Percentiles rank a stretch among this genome's conserved stretches.
These are phyloP conservation scores for Mycotypha africana DNA, from an alignment of 371 early-diverging fungal species.

Conservation along the genomic window DNA sequence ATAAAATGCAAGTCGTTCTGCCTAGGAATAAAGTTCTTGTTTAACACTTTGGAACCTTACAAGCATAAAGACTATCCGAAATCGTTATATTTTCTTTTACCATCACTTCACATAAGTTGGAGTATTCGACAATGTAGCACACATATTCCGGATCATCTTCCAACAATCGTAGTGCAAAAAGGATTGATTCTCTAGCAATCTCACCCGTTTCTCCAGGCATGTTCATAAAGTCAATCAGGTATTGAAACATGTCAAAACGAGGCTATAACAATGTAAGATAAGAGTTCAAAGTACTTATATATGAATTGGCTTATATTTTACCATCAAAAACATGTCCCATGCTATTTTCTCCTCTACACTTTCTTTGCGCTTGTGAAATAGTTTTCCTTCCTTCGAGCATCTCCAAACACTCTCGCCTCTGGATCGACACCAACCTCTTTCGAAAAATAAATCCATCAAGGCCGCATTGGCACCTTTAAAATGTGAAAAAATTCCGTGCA, in stretches of 20 bases:
- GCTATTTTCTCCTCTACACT: slow-evolving; percentile 44
- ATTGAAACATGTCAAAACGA: slow-evolving; percentile 47
- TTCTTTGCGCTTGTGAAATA: slow-evolving; percentile 33
- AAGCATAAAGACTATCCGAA: too few relatives aligned
- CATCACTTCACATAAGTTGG: slow-evolving; percentile 45
- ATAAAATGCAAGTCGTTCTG: slow-evolving; percentile 35
- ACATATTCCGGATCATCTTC: slow-evolving; percentile 50
- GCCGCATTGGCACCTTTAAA: slow-evolving; percentile 49
- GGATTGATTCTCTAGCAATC: slow-evolving; percentile 44
- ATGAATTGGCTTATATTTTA: slow-evolving; percentile 9
- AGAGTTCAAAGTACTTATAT: too few relatives aligned
- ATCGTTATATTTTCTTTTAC: too few relatives aligned
- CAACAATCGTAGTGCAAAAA: slow-evolving; percentile 40
- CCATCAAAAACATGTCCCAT: slow-evolving; percentile 44
- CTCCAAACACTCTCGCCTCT: slow-evolving; percentile 47
- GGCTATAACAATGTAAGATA: slow-evolving; percentile 18
- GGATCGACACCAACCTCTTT: slow-evolving; percentile 49
- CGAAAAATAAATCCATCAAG: slow-evolving; percentile 47
- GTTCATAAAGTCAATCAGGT: slow-evolving; percentile 45
- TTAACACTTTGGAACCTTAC: too few relatives aligned
- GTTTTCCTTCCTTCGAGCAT: slow-evolving; percentile 39
- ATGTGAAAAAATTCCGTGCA: slow-evolving; percentile 47
- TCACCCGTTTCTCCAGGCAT: slow-evolving; percentile 51
- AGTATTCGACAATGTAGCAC: slow-evolving; percentile 47
- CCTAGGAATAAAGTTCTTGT: too few relatives aligned